These are phyloP conservation scores for Monilinia vaccinii-corymbosi DNA, from an alignment of 2,329 filamentous ascomycete species.

Conservation along the genomic window DNA sequence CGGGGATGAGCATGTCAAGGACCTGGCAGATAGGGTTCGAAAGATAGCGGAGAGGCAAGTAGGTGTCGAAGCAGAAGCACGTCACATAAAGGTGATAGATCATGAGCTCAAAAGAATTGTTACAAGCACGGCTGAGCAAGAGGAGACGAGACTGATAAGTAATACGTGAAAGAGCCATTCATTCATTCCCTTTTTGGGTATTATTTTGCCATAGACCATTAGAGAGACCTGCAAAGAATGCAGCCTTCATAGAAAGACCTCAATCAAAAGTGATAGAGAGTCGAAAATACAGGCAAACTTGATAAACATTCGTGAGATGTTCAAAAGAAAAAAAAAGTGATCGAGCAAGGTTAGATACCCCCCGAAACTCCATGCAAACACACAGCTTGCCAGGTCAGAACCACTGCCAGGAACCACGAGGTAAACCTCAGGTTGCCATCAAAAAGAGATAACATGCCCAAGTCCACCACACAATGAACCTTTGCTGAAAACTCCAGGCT, in stretches of 20 bases:
- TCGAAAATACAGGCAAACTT: conserved; percentile 21
- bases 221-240: conserved; percentile 21
- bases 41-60: conserved; percentile 41
- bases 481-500: conserved; percentile 28
- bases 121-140: conserved; percentile 47
- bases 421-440: conserved; percentile 21
- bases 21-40: conserved; percentile 66
- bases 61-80: conserved; percentile 14
- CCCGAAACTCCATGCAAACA: conserved; percentile 30
- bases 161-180: conserved; percentile 27
- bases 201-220: conserved; percentile 22
- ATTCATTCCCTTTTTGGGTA: conserved; percentile 17
- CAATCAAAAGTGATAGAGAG: conserved; percentile 27
- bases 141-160: conserved; percentile 50
- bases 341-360: conserved; percentile 22
- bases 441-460: conserved; percentile 17
- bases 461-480: conserved; percentile 28
- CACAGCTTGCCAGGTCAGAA: conserved; percentile 24
- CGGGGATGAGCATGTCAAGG: conserved; percentile 74
- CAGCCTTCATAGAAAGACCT: conserved; percentile 23
- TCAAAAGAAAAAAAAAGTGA: conserved; percentile 21
- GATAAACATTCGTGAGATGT: conserved; percentile 17
- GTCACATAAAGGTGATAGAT: conserved; percentile 11
- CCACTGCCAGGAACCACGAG: conserved; percentile 29
- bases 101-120: conserved; percentile 35